Evolutionary conservation across 257 asterid genomes (phyloP).

Genomic region (Solanum virginianum): DNA sequence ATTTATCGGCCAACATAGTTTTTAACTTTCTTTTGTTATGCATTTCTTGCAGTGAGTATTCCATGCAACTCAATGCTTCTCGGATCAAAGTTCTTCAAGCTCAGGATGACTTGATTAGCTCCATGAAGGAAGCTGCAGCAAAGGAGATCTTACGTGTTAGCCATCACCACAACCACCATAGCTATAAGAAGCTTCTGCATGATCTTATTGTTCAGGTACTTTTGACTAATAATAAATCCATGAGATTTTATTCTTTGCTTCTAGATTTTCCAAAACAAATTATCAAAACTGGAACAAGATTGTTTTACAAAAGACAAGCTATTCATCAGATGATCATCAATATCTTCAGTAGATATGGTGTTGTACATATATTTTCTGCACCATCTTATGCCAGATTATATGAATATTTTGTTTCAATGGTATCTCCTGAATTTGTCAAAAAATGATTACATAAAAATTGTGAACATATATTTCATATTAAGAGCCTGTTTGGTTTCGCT

Average conservation of each 20-base stretch:
- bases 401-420: neutral
- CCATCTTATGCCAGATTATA: neutral
- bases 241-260: neutral
- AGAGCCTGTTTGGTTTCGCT: too few relatives aligned
- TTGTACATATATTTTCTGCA: neutral
- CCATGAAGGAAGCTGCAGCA: slow-evolving; percentile 60
- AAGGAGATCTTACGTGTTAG: slow-evolving; percentile 43
- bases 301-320: neutral
- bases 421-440: neutral
- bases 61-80: slow-evolving; percentile 80
- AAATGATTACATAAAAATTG: neutral
- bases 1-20: neutral
- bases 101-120: slow-evolving; percentile 73
- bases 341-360: neutral
- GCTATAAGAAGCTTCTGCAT: slow-evolving; percentile 48
- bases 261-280: neutral
- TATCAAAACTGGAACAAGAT: neutral
- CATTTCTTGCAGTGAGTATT: slow-evolving; percentile 50
- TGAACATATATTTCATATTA: neutral
- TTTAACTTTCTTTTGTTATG: neutral
- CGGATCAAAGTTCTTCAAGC: slow-evolving; percentile 81
- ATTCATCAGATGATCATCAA: neutral
- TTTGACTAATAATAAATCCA: neutral
- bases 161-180: slow-evolving; percentile 38
- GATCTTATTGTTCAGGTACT: slow-evolving; percentile 75